Evolutionary conservation across 306 rosid species (phyloP).

Genomic region (Glycine soja): DNA sequence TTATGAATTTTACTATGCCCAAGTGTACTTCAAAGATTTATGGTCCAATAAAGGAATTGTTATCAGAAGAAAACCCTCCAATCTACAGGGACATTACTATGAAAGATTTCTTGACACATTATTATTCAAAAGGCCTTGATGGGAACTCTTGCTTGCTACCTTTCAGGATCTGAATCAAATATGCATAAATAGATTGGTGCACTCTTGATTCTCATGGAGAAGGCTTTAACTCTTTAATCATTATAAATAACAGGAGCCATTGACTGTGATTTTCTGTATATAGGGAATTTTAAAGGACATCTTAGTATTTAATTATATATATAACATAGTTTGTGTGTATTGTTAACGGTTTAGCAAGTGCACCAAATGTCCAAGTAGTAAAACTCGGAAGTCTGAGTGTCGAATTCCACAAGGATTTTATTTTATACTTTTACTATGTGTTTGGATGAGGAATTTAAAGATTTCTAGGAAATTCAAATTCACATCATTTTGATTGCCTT

Average conservation of each 20-base stretch:
- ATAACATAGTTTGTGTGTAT: no score
- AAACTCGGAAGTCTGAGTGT: no score
- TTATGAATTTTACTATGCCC: not conserved
- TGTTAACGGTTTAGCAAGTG: no score
- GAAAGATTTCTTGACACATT: conserved; percentile 24
- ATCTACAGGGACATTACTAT: conserved; percentile 34
- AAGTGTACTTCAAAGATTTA: not conserved
- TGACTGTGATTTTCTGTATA: not conserved
- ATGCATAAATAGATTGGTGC: not conserved
- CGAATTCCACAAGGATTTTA: no score
- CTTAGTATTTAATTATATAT: no score
- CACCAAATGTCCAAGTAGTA: no score
- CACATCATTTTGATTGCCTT: no score
- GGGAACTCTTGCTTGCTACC: conserved; percentile 26
- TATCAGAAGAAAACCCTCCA: conserved; percentile 49
- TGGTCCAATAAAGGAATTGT: conserved; percentile 55
- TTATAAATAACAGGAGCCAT: not conserved
- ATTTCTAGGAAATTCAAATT: no score
- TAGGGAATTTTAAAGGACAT: not conserved
- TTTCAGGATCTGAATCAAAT: conserved; percentile 24
- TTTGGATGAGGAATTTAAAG: no score
- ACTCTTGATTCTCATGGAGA: not conserved
- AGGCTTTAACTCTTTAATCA: not conserved
- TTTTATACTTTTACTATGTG: no score
- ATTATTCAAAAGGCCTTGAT: conserved; percentile 26